Conservation (phyloP, 2,329 filamentous ascomycete genomes). For the Alternaria sp. region DNA sequence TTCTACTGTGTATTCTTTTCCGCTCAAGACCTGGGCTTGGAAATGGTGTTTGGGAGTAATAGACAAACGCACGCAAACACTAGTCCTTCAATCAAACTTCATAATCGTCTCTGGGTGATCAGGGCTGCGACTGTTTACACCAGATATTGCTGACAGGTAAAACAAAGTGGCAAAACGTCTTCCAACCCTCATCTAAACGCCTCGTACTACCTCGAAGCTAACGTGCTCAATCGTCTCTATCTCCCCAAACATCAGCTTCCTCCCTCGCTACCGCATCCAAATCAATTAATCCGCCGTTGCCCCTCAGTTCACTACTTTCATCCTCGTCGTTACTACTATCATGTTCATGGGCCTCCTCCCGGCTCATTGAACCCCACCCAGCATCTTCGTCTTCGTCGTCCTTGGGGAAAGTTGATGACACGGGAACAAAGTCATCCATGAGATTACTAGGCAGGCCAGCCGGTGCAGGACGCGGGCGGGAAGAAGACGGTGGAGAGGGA, state of each 20-base stretch:
- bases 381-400: slow-evolving; percentile 43
- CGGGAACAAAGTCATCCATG: slow-evolving; percentile 49
- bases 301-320: slow-evolving; percentile 14
- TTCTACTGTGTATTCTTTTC: neutral
- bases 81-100: neutral
- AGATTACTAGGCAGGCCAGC: slow-evolving; percentile 42
- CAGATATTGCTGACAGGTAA: neutral
- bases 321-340: slow-evolving; percentile 26
- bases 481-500: slow-evolving; percentile 26
- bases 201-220: neutral
- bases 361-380: slow-evolving; percentile 45
- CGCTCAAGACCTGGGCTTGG: slow-evolving; percentile 1
- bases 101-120: neutral
- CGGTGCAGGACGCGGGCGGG: slow-evolving; percentile 23
- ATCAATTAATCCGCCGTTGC: slow-evolving; percentile 38
- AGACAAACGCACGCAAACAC: slow-evolving; percentile 9
- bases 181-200: rapidly evolving
- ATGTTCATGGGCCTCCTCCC: slow-evolving; percentile 32
- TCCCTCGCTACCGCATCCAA: slow-evolving; percentile 47
- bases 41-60: slow-evolving; percentile 11
- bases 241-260: slow-evolving; percentile 50
- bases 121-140: neutral
- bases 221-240: slow-evolving; percentile 31
- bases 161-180: neutral
- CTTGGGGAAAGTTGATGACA: slow-evolving; percentile 28